A percentile compares a stretch with the other conserved stretches of the same genome.
Conservation (phyloP, 1,139 yeast genomes). For the Saccharomycopsis hybrid region DNA sequence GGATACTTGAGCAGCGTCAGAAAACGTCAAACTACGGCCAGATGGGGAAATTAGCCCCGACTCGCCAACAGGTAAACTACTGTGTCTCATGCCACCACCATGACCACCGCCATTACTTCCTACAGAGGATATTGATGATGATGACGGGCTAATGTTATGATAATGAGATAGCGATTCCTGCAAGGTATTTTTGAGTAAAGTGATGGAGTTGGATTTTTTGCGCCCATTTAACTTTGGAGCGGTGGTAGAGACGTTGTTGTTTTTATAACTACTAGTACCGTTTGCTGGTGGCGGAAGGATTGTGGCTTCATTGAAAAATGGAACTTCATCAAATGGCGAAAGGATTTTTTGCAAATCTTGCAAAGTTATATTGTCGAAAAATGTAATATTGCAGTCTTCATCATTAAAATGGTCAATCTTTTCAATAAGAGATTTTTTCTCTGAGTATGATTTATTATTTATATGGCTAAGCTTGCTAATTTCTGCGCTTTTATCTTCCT, state of each 20-base stretch:
- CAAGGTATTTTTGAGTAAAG: conserved; percentile 13
- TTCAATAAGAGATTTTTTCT: conserved; percentile 4
- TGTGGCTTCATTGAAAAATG: background rate
- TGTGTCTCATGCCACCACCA: background rate
- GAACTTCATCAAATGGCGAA: conserved; percentile 5
- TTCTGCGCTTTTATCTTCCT: background rate
- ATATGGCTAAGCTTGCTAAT: background rate
- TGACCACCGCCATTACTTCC: too few relatives aligned
- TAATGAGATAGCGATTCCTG: conserved; percentile 15
- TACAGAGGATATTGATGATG: conserved; percentile 4
- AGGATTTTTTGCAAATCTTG: conserved; percentile 6
- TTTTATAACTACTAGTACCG: background rate
- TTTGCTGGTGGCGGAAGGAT: background rate
- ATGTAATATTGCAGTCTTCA: conserved; percentile 2
- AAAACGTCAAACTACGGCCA: background rate
- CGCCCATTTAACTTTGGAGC: conserved; percentile 3
- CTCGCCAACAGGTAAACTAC: background rate
- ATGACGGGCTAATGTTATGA: conserved; percentile 1
- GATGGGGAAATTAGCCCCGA: background rate
- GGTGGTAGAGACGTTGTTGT: background rate
- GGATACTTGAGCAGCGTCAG: conserved; percentile 11
- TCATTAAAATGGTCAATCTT: conserved; percentile 5
- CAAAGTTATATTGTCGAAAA: conserved; percentile 8
- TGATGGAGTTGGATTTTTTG: conserved; percentile 14
- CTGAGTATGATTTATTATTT: background rate